Base-by-base conservation (phyloP, 2,329 filamentous ascomycete species). In the Lachnellula hyalina region DNA sequence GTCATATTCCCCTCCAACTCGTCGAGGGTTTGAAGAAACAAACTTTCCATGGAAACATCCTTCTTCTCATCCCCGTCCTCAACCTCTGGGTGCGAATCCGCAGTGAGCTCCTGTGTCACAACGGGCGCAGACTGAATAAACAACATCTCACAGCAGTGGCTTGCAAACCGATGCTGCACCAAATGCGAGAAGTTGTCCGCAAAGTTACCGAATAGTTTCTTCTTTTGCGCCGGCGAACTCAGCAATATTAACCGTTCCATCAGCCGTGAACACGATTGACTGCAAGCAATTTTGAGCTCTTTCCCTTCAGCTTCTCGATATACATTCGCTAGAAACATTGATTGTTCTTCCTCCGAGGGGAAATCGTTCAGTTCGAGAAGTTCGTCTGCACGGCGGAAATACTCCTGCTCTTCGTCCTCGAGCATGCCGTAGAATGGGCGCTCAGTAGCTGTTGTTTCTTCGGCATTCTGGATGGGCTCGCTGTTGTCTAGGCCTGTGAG, bases 121-220 rank as follows among this genome's bases (percentile, higher is more conserved):
- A 87, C 74, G 1, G 89, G 86, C 0, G 92, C 92, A 1, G 89
- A 87, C 61, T 89, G 84, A 48, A 92, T 77, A 71, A 99, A 97
- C 34, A 99, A 79, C 25, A 90, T 90, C 74, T 99, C 94, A 70
- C 92, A 96, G 73, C 93, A 97, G 75, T 99, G 94, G 57, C 92
- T 96, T 5, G 94, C 94, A 67, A 99, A 99, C 17, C 94, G 87
- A 73, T 99, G 94, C 70, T 95, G 92, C 50, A 96, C 85, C 28
- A 99, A 81, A 65, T 92, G 87, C 55, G 93, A 76, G 72, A 97
- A 96, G 72, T 97, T 89, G 35, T 87, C 86, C 19, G 79, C 85
- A 70, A 97, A 96, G 45, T 88, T 90, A 61, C 83, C 82, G 70
- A 97, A 97, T 19, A 99, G 74, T 47, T 80, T 80, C 77, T 96